Evolutionary conservation across 192 early-diverging fungal genomes (phyloP), one percentile per base, ranked within the genome.

Genomic region (Linnemannia exigua): DNA sequence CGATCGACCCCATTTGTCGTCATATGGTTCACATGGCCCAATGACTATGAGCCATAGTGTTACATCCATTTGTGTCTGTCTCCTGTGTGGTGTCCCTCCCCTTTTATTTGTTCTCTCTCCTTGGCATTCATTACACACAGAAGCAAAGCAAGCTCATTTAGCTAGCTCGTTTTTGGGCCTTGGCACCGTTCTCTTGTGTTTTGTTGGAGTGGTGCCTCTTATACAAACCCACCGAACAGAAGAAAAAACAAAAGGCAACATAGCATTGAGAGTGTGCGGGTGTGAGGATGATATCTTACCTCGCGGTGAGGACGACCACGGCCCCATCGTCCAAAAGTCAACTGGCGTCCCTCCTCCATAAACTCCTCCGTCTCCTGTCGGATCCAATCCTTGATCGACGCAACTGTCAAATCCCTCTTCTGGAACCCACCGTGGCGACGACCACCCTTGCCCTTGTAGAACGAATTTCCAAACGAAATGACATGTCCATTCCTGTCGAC

Each of bases 381-480:
- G 36, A 86, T 73, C 84, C 84, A 86, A 0, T 96, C 93, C 68
- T 89, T 87, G 75, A 91, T 93, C 16, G 89, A 81, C 47, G 93
- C 66, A 28, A 80, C 87, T 41, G 84, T 80, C 19, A 77, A 54
- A 3, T 28, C n/a, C 67, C 88, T 67, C 75, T 79, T 31, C 19
- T 84, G 22, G 41, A 44, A 44, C 3, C 41, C 41, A 44, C 58
- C 58, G 12, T 31, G 28, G 11, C 58, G 28, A 3, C 12, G 25
- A 9, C 58, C 58, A 31, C 58, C 58, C 58, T 31, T 63, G 28
- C 72, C 77, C 66, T 86, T 63, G 87, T 81, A 76, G 75, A 98
- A 97, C 9, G 95, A 93, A 63, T 94, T 89, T 51, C 94, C 93
- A 77, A 92, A 95, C 46, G 94, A 95, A 25, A 97, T 90, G 66